These are phyloP conservation scores for Sclerotinia trifoliorum DNA, from an alignment of 2,329 filamentous ascomycete genomes.

Conservation along the genomic window DNA sequence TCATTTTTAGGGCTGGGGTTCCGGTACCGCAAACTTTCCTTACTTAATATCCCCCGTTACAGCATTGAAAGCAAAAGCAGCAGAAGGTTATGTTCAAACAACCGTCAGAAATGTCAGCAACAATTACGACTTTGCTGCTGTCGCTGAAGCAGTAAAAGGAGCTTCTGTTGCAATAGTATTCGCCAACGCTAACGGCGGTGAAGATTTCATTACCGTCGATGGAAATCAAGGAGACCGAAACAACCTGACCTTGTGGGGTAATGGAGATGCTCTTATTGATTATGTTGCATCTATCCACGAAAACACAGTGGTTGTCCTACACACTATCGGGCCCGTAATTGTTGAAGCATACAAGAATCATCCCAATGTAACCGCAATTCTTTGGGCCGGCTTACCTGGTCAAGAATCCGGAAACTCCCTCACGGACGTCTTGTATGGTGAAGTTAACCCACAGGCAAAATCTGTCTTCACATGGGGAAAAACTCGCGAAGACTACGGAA, in stretches of 20 bases:
- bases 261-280: conserved; percentile 76
- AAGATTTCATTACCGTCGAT: conserved; percentile 80
- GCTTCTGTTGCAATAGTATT: conserved; percentile 78
- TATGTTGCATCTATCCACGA: conserved; percentile 74
- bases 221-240: conserved; percentile 85
- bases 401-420: conserved; percentile 81
- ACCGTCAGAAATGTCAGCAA: conserved; percentile 65
- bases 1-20: conserved; percentile 66
- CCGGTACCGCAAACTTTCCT: conserved; percentile 69
- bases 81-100: conserved; percentile 55
- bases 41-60: conserved; percentile 74
- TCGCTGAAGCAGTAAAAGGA: conserved; percentile 65
- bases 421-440: conserved; percentile 77
- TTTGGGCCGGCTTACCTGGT: conserved; percentile 82
- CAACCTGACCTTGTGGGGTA: conserved; percentile 86
- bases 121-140: conserved; percentile 51
- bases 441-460: conserved; percentile 72
- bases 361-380: conserved; percentile 77
- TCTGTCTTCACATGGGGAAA: conserved; percentile 78
- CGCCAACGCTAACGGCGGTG: conserved; percentile 80
- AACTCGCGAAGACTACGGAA: conserved; percentile 44
- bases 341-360: conserved; percentile 71
- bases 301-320: conserved; percentile 90
- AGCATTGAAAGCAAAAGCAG: conserved; percentile 63
- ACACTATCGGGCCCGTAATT: conserved; percentile 78